These are phyloP conservation scores for Alloteropsis angusta DNA, from an alignment of 202 grass and related monocot genomes.

Conservation along the genomic window DNA sequence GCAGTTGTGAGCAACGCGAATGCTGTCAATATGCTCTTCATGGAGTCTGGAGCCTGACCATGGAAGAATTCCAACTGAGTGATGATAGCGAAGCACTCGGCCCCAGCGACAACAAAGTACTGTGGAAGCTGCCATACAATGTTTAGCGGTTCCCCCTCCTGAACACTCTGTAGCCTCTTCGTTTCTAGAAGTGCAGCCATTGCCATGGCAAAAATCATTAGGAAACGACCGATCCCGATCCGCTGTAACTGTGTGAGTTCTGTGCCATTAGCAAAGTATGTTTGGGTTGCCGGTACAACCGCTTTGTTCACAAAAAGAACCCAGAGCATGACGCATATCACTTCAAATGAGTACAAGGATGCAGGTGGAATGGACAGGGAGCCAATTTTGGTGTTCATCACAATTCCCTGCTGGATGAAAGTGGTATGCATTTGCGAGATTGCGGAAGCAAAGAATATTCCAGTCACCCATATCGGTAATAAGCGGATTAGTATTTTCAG, in stretches of 20 bases:
- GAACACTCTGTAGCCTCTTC: conserved; percentile 39
- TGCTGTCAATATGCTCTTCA: conserved; percentile 58
- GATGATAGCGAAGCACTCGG: conserved; percentile 47
- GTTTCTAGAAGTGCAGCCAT: conserved; percentile 47
- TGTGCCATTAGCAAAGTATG: conserved; percentile 18
- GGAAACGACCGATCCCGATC: conserved; percentile 51
- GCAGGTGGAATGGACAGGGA: conserved; percentile 62
- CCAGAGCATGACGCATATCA: conserved; percentile 48
- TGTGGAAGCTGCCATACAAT: conserved; percentile 67
- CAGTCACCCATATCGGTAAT: conserved; percentile 69
- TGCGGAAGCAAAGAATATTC: conserved; percentile 46
- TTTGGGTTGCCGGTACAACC: conserved; percentile 30
- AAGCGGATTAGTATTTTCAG: conserved; percentile 71
- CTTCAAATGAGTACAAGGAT: conserved; percentile 70
- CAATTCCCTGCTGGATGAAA: conserved; percentile 84
- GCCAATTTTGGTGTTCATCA: conserved; percentile 57
- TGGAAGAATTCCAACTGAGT: conserved; percentile 76
- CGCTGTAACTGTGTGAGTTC: conserved; percentile 53
- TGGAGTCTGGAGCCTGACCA: conserved; percentile 53
- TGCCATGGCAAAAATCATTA: conserved; percentile 59
- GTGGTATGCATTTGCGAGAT: conserved; percentile 68
- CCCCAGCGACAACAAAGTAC: conserved; percentile 46
- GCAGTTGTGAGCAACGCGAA: conserved; percentile 50
- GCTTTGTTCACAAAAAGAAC: conserved; percentile 44
- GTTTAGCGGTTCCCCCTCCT: conserved; percentile 7